Evolutionary conservation across 129 eudicot genomes (phyloP).

Genomic region (Deinandra increscens): DNA sequence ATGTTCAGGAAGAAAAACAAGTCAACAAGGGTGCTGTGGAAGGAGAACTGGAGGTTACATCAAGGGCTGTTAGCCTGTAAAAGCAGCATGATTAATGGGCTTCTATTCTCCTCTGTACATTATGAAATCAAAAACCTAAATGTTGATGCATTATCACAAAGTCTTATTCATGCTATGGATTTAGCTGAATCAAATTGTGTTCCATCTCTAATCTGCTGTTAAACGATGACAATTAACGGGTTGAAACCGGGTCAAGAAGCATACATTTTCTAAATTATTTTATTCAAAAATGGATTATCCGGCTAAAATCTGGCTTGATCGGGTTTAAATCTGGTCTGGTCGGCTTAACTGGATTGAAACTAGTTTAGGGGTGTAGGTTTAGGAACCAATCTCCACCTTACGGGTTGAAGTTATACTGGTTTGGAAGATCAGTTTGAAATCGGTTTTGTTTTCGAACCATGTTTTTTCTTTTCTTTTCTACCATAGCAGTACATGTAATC

Average conservation of each 20-base stretch:
- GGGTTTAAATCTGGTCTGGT: too few species aligned
- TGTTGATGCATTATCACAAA: slow-evolving; percentile 6
- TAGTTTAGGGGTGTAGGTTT: too few species aligned
- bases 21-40: slow-evolving; percentile 17
- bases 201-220: neutral
- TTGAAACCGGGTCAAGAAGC: neutral
- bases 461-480: too few species aligned
- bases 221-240: neutral
- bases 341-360: too few species aligned
- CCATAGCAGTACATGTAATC: too few species aligned
- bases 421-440: too few species aligned
- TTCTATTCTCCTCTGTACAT: slow-evolving; percentile 26
- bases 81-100: neutral
- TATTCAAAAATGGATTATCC: neutral
- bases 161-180: neutral
- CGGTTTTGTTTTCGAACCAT: too few species aligned
- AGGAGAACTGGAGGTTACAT: slow-evolving; percentile 22
- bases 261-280: neutral
- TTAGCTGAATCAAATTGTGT: neutral
- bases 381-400: too few species aligned
- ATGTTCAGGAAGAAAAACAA: slow-evolving; percentile 24
- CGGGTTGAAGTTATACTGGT: too few species aligned
- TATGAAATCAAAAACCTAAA: slow-evolving; percentile 2
- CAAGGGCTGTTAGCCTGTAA: slow-evolving; percentile 32
- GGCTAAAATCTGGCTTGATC: too few species aligned